phyloP scores from a whole-genome alignment of 441 rosid species.

The Euphorbia celastroides region DNA sequence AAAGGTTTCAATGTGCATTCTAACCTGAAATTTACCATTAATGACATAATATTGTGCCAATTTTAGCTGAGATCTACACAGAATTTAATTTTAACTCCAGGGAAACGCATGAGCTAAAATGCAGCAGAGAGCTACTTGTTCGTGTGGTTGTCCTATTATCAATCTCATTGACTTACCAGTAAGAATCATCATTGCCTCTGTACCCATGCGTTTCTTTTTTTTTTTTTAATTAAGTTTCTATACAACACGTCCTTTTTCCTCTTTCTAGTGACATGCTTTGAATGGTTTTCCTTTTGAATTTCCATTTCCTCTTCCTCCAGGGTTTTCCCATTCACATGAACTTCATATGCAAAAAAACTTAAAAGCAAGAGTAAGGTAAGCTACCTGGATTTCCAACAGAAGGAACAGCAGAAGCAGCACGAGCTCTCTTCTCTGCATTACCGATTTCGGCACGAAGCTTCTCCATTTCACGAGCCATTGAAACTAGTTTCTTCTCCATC shows the following conservation, averaged over 20 bases:
- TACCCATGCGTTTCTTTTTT: not conserved
- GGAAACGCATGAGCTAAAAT: not conserved
- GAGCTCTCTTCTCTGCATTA: constrained; percentile 75
- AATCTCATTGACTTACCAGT: not conserved
- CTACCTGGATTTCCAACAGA: constrained; percentile 55
- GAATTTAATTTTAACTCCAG: not conserved
- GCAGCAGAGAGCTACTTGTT: not conserved
- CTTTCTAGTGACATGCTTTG: not conserved
- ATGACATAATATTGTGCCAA: not conserved
- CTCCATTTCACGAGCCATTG: constrained; percentile 94
- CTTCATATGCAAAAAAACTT: not conserved
- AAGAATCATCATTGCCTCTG: not conserved
- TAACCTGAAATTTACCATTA: not conserved
- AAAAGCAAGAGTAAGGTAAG: not conserved
- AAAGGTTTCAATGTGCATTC: not conserved
- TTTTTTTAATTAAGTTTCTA: not conserved
- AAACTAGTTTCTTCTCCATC: constrained; percentile 87
- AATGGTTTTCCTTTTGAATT: not conserved
- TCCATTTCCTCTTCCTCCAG: not conserved
- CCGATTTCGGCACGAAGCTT: constrained; percentile 93
- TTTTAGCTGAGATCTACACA: not conserved
- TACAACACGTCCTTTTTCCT: not conserved
- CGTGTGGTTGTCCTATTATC: not conserved
- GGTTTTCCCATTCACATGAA: not conserved
- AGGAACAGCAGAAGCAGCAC: constrained; percentile 38